Evolutionary conservation across 2,329 filamentous ascomycete species (phyloP).

Genomic region (Fusarium sp.): DNA sequence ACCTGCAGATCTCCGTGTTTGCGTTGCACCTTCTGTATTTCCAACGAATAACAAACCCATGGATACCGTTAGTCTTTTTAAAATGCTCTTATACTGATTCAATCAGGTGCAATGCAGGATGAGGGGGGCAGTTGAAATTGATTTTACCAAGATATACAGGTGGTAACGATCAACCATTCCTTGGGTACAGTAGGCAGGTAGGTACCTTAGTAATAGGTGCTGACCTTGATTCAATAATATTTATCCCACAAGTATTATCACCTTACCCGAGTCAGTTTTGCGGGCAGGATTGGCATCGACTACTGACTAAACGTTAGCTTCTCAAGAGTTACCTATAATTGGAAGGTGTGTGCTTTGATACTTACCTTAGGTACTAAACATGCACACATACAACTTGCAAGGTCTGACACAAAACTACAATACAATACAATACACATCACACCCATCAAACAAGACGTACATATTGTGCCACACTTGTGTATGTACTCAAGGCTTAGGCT

Average conservation of each 20-base stretch:
- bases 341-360: conserved; percentile 14
- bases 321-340: conserved; percentile 25
- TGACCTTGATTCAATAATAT: neutral
- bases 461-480: neutral
- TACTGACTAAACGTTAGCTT: conserved; percentile 19
- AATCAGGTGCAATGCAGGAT: neutral
- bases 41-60: neutral
- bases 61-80: neutral
- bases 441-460: neutral
- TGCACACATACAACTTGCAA: neutral
- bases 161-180: neutral
- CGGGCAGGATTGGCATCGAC: conserved; percentile 5
- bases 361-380: neutral
- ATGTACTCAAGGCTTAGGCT: neutral
- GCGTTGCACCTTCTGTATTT: neutral
- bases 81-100: neutral
- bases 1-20: conserved; percentile 1
- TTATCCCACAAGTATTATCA: neutral
- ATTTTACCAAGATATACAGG: neutral
- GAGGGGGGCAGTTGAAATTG: neutral
- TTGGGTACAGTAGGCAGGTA: neutral
- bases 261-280: conserved; percentile 30
- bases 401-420: neutral
- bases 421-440: neutral
- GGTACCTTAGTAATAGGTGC: neutral